A percentile compares a stretch with the other conserved stretches of the same genome.
phyloP scores from a whole-genome alignment of 2,329 filamentous ascomycete species.

The Diaporthe destruens region DNA sequence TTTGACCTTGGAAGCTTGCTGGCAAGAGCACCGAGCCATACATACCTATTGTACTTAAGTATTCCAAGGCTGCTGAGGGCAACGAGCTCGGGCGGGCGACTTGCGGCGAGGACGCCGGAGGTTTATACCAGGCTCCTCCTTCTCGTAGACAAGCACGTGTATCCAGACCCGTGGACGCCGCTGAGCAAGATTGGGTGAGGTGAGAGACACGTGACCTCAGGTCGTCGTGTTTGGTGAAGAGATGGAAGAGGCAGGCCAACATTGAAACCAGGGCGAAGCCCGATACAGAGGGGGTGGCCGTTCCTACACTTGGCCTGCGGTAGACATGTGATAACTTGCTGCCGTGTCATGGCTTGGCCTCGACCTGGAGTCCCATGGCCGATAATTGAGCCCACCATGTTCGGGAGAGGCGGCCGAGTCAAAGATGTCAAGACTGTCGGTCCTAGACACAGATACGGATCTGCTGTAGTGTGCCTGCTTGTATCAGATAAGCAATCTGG shows the following conservation, averaged over 20 bases:
- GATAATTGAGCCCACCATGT: not conserved
- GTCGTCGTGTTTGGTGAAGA: no score
- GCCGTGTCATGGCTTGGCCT: not conserved
- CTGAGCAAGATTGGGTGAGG: not conserved
- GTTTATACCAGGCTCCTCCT: not conserved
- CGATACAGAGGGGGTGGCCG: not conserved
- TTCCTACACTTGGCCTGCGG: not conserved
- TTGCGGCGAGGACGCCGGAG: constrained; percentile 1
- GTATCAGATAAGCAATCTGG: constrained; percentile 13
- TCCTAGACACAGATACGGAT: not conserved
- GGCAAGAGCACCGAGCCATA: not conserved
- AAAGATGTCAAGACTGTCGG: not conserved
- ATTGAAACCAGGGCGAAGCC: not conserved
- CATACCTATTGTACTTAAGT: no score
- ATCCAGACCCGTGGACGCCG: no score
- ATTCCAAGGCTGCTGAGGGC: no score
- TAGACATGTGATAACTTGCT: constrained; percentile 4
- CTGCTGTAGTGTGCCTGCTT: not conserved
- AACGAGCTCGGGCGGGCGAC: no score
- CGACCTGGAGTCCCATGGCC: not conserved
- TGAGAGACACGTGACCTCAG: not conserved
- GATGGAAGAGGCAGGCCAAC: no score
- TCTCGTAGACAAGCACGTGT: no score
- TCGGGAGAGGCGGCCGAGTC: constrained; percentile 30
- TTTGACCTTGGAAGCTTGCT: no score